Conservation (phyloP, 108 stramenopile genomes). For the Fragilariopsis cylindrus region DNA sequence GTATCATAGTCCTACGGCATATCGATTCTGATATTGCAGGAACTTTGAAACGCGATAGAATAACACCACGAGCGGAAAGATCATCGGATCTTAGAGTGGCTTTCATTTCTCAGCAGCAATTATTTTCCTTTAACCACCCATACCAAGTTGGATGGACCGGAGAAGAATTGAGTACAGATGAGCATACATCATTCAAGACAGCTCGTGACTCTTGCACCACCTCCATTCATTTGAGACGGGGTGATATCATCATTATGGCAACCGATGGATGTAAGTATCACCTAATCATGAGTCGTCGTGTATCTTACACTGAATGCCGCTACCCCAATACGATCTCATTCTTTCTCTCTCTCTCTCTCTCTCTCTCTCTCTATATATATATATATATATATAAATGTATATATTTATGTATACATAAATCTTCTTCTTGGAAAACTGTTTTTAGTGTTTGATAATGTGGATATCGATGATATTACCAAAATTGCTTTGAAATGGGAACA, state of each 20-base stretch:
- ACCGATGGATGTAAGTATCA: constrained; percentile 78
- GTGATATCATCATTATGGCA: constrained; percentile 94
- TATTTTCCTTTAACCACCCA: constrained; percentile 94
- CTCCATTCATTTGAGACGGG: constrained; percentile 87
- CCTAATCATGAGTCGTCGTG: too few relatives aligned
- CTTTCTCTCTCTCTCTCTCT: too few relatives aligned
- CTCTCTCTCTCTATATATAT: too few relatives aligned
- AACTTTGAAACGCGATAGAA: constrained; percentile 75
- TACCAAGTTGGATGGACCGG: constrained; percentile 95
- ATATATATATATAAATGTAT: too few relatives aligned
- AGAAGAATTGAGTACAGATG: constrained; percentile 51
- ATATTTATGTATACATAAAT: too few relatives aligned
- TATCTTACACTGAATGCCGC: too few relatives aligned
- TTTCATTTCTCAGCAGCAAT: constrained; percentile 94
- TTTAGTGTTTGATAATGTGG: constrained; percentile 92
- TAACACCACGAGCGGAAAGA: constrained; percentile 67
- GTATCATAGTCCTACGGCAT: constrained; percentile 92
- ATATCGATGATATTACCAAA: constrained; percentile 87
- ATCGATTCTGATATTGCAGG: constrained; percentile 94
- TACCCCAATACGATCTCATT: too few relatives aligned
- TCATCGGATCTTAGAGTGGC: constrained; percentile 88
- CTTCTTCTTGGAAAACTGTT: background rate
- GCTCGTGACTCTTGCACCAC: constrained; percentile 88
- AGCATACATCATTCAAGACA: constrained; percentile 77
- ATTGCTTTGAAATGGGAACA: constrained; percentile 91